These are phyloP conservation scores for Penicillium argentinense DNA, from an alignment of 495 filamentous ascomycete genomes.

Conservation along the genomic window DNA sequence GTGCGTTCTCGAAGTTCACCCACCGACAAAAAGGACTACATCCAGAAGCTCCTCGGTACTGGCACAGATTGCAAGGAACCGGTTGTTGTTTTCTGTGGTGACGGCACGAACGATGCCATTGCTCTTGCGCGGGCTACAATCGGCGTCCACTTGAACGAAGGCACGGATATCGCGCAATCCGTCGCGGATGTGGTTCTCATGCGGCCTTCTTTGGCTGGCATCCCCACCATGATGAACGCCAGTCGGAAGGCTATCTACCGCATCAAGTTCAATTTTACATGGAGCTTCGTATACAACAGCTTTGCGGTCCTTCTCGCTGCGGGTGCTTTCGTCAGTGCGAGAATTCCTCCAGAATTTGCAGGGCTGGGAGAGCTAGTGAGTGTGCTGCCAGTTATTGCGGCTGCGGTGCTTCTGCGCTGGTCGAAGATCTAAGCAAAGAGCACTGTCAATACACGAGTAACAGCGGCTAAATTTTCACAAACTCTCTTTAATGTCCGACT, in stretches of 20 bases:
- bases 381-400: slow-evolving; percentile 68
- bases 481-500: slow-evolving; percentile 3
- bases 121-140: slow-evolving; percentile 73
- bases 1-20: slow-evolving; percentile 55
- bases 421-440: slow-evolving; percentile 20
- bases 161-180: slow-evolving; percentile 62
- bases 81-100: slow-evolving; percentile 68
- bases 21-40: slow-evolving; percentile 61
- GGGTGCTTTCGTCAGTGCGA: slow-evolving; percentile 62
- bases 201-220: slow-evolving; percentile 52
- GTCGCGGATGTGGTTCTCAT: slow-evolving; percentile 73
- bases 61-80: slow-evolving; percentile 18
- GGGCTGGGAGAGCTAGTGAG: slow-evolving; percentile 78
- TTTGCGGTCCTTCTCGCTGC: slow-evolving; percentile 70
- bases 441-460: slow-evolving; percentile 5
- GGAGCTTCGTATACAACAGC: slow-evolving; percentile 73
- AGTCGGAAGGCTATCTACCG: slow-evolving; percentile 54
- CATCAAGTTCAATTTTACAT: slow-evolving; percentile 70
- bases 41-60: slow-evolving; percentile 40
- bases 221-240: slow-evolving; percentile 60
- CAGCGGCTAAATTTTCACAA: not conserved
- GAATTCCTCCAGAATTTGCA: slow-evolving; percentile 73
- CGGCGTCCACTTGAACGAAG: slow-evolving; percentile 65
- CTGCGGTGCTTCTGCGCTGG: slow-evolving; percentile 51
- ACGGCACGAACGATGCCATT: slow-evolving; percentile 79